Evolutionary conservation across 208 protist genomes (phyloP).

Genomic region (Acanthamoeba healyi): DNA sequence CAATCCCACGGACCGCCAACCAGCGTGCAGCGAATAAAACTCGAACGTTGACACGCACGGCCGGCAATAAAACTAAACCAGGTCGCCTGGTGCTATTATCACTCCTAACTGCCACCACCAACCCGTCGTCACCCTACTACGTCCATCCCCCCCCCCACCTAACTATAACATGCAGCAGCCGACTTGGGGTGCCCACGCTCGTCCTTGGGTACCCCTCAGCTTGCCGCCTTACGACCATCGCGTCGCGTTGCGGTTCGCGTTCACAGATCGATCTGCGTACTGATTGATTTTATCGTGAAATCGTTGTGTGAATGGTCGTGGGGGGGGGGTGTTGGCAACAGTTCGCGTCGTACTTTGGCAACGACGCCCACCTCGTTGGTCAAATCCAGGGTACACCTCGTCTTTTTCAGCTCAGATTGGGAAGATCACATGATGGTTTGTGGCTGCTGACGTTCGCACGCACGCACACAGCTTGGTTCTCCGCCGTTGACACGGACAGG

Average conservation of each 20-base stretch:
- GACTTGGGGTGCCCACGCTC: background rate
- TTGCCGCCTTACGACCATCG: too few relatives aligned
- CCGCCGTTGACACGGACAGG: background rate
- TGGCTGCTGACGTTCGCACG: too few relatives aligned
- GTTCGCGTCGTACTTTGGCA: background rate
- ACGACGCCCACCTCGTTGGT: background rate
- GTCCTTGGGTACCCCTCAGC: slow-evolving; percentile 34
- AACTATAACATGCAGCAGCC: background rate
- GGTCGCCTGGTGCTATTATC: background rate
- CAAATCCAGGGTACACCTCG: background rate
- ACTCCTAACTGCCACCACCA: too few relatives aligned
- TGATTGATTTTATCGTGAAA: too few relatives aligned
- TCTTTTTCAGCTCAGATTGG: background rate
- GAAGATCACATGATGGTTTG: background rate
- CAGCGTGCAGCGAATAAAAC: too few relatives aligned
- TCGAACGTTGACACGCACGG: too few relatives aligned
- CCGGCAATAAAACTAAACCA: background rate
- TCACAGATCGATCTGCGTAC: too few relatives aligned
- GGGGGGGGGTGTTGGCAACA: background rate
- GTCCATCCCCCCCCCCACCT: background rate
- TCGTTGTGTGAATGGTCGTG: too few relatives aligned
- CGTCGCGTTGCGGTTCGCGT: too few relatives aligned
- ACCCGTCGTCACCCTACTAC: too few relatives aligned
- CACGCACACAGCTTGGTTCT: background rate
- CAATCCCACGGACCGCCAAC: too few relatives aligned